Evolutionary conservation across 805 yeast genomes (phyloP).

Genomic region (Cyberlindnera euphorbiae): DNA sequence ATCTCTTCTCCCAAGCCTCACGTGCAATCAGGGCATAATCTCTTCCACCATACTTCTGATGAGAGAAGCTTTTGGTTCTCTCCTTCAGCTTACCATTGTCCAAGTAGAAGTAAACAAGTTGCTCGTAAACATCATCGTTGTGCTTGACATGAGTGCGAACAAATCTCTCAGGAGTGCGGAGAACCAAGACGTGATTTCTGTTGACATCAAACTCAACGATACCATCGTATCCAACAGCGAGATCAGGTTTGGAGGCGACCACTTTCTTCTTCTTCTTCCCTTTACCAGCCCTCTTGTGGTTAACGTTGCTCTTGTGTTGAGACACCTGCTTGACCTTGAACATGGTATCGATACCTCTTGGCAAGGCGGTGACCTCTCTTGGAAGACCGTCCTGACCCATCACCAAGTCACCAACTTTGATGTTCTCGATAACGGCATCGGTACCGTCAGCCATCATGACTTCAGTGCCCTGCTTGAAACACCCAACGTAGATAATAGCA

Average conservation of each 20-base stretch:
- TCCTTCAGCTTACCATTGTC: not conserved
- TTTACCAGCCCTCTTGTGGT: too few relatives aligned
- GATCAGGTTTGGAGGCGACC: too few relatives aligned
- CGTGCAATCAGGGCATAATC: conserved; percentile 11
- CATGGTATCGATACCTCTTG: conserved; percentile 40
- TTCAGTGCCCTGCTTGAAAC: conserved; percentile 35
- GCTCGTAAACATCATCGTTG: not conserved
- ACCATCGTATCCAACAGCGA: too few relatives aligned
- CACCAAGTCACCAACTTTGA: conserved; percentile 35
- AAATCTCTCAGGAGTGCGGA: conserved; percentile 16
- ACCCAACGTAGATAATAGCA: conserved; percentile 90
- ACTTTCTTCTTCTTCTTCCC: too few relatives aligned
- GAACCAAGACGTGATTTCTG: conserved; percentile 36
- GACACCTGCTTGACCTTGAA: conserved; percentile 32
- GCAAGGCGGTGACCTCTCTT: conserved; percentile 35
- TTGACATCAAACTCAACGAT: conserved; percentile 26
- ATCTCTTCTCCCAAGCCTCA: conserved; percentile 20
- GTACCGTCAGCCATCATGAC: conserved; percentile 43
- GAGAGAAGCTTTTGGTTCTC: conserved; percentile 21
- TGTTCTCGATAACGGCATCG: conserved; percentile 29
- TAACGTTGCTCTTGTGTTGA: conserved; percentile 18
- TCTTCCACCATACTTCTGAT: conserved; percentile 17
- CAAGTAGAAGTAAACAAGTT: not conserved
- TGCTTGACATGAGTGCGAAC: not conserved
- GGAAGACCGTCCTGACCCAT: conserved; percentile 41